These are phyloP conservation scores for Trichophyton rubrum DNA, from an alignment of 2,329 filamentous ascomycete species.

Conservation along the genomic window DNA sequence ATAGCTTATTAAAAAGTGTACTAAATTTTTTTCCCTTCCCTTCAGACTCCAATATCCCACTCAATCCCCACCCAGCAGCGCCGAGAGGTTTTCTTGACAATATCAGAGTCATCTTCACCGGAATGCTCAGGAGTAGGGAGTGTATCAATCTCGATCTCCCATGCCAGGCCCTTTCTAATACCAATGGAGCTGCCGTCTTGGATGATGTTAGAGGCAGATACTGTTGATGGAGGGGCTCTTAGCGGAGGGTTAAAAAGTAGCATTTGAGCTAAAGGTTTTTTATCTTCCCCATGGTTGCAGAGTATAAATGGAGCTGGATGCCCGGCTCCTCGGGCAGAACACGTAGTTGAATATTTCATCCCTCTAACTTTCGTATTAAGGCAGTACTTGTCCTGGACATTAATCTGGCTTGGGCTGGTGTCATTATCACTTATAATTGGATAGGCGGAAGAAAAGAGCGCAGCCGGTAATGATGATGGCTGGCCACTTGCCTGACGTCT, in stretches of 20 bases:
- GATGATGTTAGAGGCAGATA: background rate
- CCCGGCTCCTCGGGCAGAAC: background rate
- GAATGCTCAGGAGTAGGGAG: background rate
- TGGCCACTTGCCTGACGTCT: constrained; percentile 14
- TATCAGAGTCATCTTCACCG: background rate
- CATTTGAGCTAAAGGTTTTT: background rate
- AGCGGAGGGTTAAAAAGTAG: constrained; percentile 10
- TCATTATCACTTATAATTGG: background rate
- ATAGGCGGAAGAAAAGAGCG: background rate
- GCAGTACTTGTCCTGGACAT: background rate
- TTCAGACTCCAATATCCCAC: constrained; percentile 23
- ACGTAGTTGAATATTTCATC: background rate
- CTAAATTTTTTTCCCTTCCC: background rate
- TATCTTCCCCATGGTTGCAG: background rate
- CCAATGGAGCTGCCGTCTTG: constrained; percentile 17
- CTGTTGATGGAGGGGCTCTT: background rate
- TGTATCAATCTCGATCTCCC: constrained; percentile 24
- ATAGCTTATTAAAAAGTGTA: background rate
- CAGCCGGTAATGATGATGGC: background rate
- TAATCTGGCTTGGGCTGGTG: background rate
- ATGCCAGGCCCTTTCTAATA: constrained; percentile 23
- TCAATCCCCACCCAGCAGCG: constrained; percentile 29
- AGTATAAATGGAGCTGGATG: constrained; percentile 9
- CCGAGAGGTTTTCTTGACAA: constrained; percentile 4
- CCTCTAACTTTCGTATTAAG: background rate